Conservation (phyloP, 495 filamentous ascomycete species). For the Stereocaulon alpinum region DNA sequence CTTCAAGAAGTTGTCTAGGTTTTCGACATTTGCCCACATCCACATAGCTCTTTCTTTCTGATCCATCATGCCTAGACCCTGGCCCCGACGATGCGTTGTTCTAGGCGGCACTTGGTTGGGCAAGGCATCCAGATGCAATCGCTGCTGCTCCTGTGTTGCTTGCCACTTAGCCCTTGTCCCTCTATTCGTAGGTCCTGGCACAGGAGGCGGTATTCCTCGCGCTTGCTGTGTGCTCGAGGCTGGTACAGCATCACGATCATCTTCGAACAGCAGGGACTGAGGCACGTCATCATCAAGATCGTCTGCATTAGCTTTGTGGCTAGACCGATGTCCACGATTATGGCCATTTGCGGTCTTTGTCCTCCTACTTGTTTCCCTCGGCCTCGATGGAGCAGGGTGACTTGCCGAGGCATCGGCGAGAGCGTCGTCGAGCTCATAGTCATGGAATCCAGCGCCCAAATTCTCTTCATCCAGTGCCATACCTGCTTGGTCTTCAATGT, state of each 20-base stretch:
- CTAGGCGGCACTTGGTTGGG: neutral
- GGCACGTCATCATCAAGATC: conserved; percentile 89
- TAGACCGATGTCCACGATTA: neutral
- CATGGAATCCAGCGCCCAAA: conserved; percentile 52
- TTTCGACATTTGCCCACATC: conserved; percentile 88
- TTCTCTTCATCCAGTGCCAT: conserved; percentile 61
- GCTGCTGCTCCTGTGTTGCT: conserved; percentile 50
- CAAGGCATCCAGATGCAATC: conserved; percentile 40
- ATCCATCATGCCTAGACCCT: conserved; percentile 43
- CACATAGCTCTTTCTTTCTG: conserved; percentile 83
- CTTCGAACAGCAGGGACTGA: conserved; percentile 74
- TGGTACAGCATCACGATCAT: conserved; percentile 33
- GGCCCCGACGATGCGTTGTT: conserved; percentile 23
- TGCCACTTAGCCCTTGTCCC: conserved; percentile 56
- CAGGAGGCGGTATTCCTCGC: conserved; percentile 31
- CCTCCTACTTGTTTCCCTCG: neutral
- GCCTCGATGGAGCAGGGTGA: conserved; percentile 26
- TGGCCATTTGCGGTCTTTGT: conserved; percentile 40
- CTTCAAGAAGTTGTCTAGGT: conserved; percentile 81
- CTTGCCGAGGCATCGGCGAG: conserved; percentile 53
- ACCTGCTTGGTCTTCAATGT: conserved; percentile 59
- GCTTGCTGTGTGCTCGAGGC: conserved; percentile 25
- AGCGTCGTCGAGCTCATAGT: conserved; percentile 60
- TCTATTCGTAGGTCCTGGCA: conserved; percentile 44
- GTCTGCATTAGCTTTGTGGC: conserved; percentile 34